phyloP scores from a whole-genome alignment of 2,329 filamentous ascomycete species.

The Colletotrichum brevisporum region DNA sequence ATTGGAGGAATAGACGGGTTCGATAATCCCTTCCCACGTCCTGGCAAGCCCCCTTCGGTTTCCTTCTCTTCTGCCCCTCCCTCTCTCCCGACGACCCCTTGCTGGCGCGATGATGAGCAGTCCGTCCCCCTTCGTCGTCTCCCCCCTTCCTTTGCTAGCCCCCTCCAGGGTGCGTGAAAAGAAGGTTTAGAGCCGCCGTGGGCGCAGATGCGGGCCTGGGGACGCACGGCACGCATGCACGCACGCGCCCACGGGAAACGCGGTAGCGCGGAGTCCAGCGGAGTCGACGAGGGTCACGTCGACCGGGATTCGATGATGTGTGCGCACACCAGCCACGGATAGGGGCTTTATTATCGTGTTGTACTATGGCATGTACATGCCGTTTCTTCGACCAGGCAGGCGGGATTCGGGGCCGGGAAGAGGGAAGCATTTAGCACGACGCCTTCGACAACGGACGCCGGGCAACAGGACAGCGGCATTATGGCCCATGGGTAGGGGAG shows the following conservation, averaged over 20 bases:
- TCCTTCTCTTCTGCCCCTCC: not conserved
- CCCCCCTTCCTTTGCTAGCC: not conserved
- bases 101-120: no score
- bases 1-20: constrained; percentile 27
- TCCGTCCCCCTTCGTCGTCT: not conserved
- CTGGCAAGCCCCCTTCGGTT: not conserved
- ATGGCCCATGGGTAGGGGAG: no score
- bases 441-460: no score
- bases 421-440: no score
- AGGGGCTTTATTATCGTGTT: no score
- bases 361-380: no score
- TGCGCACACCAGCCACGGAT: not conserved
- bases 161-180: constrained; percentile 20
- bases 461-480: no score
- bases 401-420: no score
- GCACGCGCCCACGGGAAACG: constrained; percentile 10
- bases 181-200: constrained; percentile 36
- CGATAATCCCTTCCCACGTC: not conserved
- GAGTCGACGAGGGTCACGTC: constrained; percentile 2
- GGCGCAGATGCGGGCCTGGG: constrained; percentile 18
- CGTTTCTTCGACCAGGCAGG: no score
- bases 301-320: constrained; percentile 1
- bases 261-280: constrained; percentile 17
- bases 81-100: not conserved
- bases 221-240: constrained; percentile 22